These are phyloP conservation scores for Linanthus parryae DNA, from an alignment of 148 eudicot species.

Conservation along the genomic window DNA sequence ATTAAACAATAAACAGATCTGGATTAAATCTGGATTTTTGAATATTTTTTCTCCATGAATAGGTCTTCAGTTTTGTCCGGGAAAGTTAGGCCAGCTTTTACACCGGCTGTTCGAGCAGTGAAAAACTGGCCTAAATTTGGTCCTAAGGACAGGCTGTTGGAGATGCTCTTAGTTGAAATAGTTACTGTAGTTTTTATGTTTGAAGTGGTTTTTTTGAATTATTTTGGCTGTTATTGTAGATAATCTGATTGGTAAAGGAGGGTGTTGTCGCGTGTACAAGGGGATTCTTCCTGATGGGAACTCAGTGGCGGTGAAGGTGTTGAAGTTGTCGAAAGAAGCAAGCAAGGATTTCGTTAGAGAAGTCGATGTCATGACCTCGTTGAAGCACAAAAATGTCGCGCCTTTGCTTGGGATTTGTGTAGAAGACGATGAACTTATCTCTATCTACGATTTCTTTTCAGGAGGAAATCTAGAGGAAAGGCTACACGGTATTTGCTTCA, in stretches of 20 bases:
- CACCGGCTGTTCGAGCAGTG: too few relatives aligned
- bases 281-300: slow-evolving; percentile 76
- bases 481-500: slow-evolving; percentile 69
- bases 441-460: slow-evolving; percentile 65
- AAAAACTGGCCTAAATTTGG: too few relatives aligned
- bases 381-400: slow-evolving; percentile 59
- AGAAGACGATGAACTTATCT: slow-evolving; percentile 55
- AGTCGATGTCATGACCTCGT: slow-evolving; percentile 66
- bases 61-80: too few relatives aligned
- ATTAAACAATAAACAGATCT: too few relatives aligned
- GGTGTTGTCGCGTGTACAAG: slow-evolving; percentile 73
- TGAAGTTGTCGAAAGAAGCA: slow-evolving; percentile 62
- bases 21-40: too few relatives aligned
- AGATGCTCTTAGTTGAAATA: too few relatives aligned
- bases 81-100: too few relatives aligned
- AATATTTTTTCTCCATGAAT: too few relatives aligned
- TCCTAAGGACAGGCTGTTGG: too few relatives aligned
- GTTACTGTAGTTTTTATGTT: background rate
- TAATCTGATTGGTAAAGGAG: slow-evolving; percentile 83
- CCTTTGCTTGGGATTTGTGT: slow-evolving; percentile 78
- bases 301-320: slow-evolving; percentile 68
- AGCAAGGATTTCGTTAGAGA: slow-evolving; percentile 71
- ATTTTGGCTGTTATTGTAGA: too few relatives aligned
- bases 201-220: background rate
- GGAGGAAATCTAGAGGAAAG: slow-evolving; percentile 76